Percentiles rank a stretch among this genome's conserved stretches.
Conservation (phyloP, 495 filamentous ascomycete species). For the Aspergillus avenaceus region DNA sequence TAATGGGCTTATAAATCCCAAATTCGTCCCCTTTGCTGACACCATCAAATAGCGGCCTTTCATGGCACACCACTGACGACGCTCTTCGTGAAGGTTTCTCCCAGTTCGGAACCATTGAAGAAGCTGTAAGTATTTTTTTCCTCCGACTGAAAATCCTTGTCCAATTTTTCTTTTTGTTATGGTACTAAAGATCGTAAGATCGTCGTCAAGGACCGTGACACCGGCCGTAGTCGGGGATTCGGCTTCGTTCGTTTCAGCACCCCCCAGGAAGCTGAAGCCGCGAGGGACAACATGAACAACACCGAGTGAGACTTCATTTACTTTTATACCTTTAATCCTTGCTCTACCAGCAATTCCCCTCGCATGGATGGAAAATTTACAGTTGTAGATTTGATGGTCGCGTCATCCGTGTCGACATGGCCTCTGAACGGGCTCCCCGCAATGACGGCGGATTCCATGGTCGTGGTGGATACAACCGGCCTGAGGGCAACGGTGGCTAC, state of each 20-base stretch:
- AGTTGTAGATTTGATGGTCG: slow-evolving; percentile 85
- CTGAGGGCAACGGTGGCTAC: slow-evolving; percentile 34
- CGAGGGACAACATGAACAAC: slow-evolving; percentile 86
- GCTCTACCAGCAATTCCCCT: not conserved
- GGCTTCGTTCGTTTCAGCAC: slow-evolving; percentile 87
- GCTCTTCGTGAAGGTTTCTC: slow-evolving; percentile 83
- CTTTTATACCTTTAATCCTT: not conserved
- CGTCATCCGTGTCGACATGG: slow-evolving; percentile 92
- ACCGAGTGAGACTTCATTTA: slow-evolving; percentile 63
- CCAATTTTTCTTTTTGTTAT: slow-evolving; percentile 3
- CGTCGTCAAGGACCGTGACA: slow-evolving; percentile 96
- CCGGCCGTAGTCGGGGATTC: slow-evolving; percentile 92
- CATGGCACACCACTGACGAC: slow-evolving; percentile 92
- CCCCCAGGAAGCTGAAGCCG: slow-evolving; percentile 78
- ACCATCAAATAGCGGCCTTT: slow-evolving; percentile 70
- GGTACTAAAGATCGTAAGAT: slow-evolving; percentile 52
- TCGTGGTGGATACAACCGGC: slow-evolving; percentile 40
- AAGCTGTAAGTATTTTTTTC: slow-evolving; percentile 78
- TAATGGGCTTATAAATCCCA: not conserved
- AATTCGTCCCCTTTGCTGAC: slow-evolving; percentile 3
- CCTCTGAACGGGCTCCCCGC: slow-evolving; percentile 64
- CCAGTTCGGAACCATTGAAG: slow-evolving; percentile 81
- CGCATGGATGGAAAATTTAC: slow-evolving; percentile 7
- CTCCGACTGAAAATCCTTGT: not conserved
- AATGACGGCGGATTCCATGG: slow-evolving; percentile 43